Evolutionary conservation across 1,284 basidiomycete genomes (phyloP).

Genomic region (Cryptococcus sp.): DNA sequence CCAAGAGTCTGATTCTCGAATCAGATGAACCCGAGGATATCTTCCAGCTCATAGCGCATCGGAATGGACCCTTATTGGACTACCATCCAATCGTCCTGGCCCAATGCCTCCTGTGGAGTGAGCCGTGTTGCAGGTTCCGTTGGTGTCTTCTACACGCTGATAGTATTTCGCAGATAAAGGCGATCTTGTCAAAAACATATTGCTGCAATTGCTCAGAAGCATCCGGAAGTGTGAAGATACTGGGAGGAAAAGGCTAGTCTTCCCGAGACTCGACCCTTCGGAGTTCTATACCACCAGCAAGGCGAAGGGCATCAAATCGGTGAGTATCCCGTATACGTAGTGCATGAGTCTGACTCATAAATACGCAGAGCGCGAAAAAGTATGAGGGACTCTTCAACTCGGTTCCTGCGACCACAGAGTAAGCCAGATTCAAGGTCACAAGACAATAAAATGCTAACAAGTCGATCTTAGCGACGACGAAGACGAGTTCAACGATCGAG

Average conservation of each 20-base stretch:
- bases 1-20: conserved; percentile 40
- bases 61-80: conserved; percentile 80
- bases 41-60: conserved; percentile 75
- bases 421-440: too few relatives aligned
- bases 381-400: conserved; percentile 48
- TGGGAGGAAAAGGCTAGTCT: conserved; percentile 33
- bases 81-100: conserved; percentile 88
- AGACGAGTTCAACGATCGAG: conserved; percentile 63
- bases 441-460: too few relatives aligned
- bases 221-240: conserved; percentile 39
- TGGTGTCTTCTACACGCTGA: background rate
- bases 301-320: conserved; percentile 9
- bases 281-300: conserved; percentile 28
- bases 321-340: conserved; percentile 1
- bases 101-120: conserved; percentile 90
- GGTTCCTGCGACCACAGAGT: conserved; percentile 17
- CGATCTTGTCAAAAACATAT: conserved; percentile 76
- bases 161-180: conserved; percentile 64
- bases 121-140: conserved; percentile 38
- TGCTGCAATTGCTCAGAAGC: conserved; percentile 65
- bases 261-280: conserved; percentile 40
- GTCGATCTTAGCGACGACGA: conserved; percentile 57
- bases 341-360: background rate
- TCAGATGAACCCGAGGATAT: conserved; percentile 57
- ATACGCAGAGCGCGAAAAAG: conserved; percentile 16